Base-by-base conservation (phyloP, 331 rosid genomes). In the Saraca asoca region DNA sequence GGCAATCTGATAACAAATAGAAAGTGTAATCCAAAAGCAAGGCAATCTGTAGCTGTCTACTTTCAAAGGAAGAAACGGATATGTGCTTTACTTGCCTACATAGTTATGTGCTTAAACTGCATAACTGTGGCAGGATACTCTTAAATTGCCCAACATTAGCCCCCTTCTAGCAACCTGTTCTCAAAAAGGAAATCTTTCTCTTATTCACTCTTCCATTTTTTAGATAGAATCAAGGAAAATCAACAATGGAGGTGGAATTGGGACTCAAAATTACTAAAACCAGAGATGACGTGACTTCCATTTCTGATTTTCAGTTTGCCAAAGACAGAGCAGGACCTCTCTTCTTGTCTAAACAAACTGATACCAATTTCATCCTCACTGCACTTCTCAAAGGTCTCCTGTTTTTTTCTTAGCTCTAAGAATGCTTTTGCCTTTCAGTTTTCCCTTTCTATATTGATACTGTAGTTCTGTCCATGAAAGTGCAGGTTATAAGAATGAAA, bases 181-280 rank as follows among this genome's bases (percentile, higher is more conserved):
- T 44, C 51, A 57, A 9, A 31, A 45, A 53, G 71, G 71, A 48
- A 55, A 49, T 63, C 14, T 2, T 13, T 52, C 43, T 45, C 3
- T 7, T 12, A 35, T 20, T 10, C 7, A 14, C 12, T 43, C 17
- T 13, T 20, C 24, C 42, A 50, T 7, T 10, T 58, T 58, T 15
- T 53, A 50, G n/a, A 45, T 9, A 46, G 11, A 41, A 43, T 18
- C 39, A n/a, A 68, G 76, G 38, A 52, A 69, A 48, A 34, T 50
- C 46, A 51, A 12, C 52, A 41, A 92, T 92, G 98, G 94, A 83
- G 72, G 62, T 85, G 44, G 95, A 85, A 66, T 70, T 89, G 56
- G 95, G 88, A 17, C 85, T 89, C 34, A 87, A 87, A 68, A 72
- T 89, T 85, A 87, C 83, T 16, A 64, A 69, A 61, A 77, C 78